phyloP scores from a whole-genome alignment of 2,329 filamentous ascomycete genomes.

The Pseudocercospora pini-densiflorae region DNA sequence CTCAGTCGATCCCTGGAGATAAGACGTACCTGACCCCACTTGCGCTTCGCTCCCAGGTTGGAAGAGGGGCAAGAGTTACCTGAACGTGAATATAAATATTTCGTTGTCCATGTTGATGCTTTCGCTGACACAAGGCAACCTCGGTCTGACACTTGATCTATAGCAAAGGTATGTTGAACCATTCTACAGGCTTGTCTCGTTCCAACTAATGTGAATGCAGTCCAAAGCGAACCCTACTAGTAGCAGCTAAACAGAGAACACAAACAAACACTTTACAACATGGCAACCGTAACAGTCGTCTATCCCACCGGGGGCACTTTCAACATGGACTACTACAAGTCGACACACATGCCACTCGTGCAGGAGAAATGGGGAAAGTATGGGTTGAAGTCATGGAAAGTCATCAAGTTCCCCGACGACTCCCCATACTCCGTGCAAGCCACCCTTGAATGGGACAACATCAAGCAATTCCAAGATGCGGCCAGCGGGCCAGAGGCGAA shows the following conservation, averaged over 20 bases:
- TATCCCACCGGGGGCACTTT: constrained; percentile 44
- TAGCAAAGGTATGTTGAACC: not conserved
- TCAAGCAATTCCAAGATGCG: constrained; percentile 37
- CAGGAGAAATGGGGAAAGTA: constrained; percentile 36
- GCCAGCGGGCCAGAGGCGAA: constrained; percentile 27
- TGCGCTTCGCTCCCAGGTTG: not conserved
- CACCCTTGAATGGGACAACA: constrained; percentile 38
- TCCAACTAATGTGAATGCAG: not conserved
- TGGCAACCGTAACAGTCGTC: constrained; percentile 38
- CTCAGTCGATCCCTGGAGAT: constrained; percentile 7
- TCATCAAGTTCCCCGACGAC: constrained; percentile 38
- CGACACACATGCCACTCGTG: constrained; percentile 45
- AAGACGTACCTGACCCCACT: constrained; percentile 6
- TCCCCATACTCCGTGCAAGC: constrained; percentile 41
- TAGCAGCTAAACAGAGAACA: not conserved
- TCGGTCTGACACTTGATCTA: not conserved
- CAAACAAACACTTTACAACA: not conserved
- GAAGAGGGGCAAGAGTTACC: constrained; percentile 4
- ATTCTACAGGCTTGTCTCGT: not conserved
- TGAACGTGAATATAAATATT: constrained; percentile 13
- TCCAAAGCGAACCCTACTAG: not conserved
- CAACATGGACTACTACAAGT: constrained; percentile 47
- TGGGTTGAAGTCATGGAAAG: constrained; percentile 41
- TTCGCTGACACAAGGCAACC: not conserved
- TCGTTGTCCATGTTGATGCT: constrained; percentile 1